Evolutionary conservation across 306 rosid genomes (phyloP), one percentile per base, ranked within the genome.

Genomic region (Vachellia collinsii): DNA sequence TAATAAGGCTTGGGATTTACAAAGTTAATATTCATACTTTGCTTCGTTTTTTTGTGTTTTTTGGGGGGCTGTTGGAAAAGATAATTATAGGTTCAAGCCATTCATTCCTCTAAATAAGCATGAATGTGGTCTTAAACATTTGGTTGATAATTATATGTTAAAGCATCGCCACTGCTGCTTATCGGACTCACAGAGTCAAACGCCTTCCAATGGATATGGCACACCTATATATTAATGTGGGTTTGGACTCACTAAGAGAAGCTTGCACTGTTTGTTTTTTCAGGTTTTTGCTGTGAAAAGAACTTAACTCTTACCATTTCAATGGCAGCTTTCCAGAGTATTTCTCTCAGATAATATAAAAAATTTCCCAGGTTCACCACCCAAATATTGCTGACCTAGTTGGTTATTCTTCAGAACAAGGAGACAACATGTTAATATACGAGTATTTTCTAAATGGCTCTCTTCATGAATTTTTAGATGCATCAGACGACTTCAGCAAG

Each of bases 401-500:
- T 9, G 99, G 99, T 39, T 87, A 83, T 64, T 91, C 94, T 83
- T 86, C 95, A 19, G 97, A 93, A 80, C 90, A 83, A 6, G 95
- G 92, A 72, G 92, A 89, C 64, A 76, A 80, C 81, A 85, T 94
- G 92, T 75, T 94, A 74, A 42, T 94, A 20, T 89, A 86, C 50
- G 95, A 94, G 63, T 94, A 85, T 80, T 93, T 85, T 84, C 83
- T 91, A 83, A 94, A 91, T 46, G 99, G 97, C 42, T 94, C 99
- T 25, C 99, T 94, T 56, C 91, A 93, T 79, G 90, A 83, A 41
- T 94, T 90, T 85, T 86, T 94, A 77, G 97, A 94, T 74, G 71
- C 89, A 79, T 89, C 99, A 1, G 97, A 94, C 82, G 97, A 94
- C 82, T 94, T 91, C 83, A 93, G 99, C 88, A 91, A 92, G 68